Evolutionary conservation across 1,139 yeast species (phyloP).

Genomic region (Hyphopichia fennica): DNA sequence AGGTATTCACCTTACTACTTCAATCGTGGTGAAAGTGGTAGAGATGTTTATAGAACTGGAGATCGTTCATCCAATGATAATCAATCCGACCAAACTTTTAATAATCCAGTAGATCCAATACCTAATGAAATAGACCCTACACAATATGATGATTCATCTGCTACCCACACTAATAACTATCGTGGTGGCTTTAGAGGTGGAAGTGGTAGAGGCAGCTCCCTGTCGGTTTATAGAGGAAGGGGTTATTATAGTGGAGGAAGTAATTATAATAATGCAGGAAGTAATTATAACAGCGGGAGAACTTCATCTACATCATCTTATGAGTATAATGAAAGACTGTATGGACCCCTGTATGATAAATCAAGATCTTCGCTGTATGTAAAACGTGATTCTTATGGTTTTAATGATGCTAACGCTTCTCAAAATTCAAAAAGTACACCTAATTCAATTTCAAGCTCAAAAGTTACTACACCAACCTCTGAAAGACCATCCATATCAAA

Average conservation of each 20-base stretch:
- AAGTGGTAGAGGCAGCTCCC: constrained; percentile 10
- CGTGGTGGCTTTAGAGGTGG: constrained; percentile 10
- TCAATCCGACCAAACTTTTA: background rate
- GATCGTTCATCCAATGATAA: too few species aligned
- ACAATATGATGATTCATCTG: background rate
- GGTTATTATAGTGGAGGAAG: constrained; percentile 7
- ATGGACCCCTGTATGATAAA: background rate
- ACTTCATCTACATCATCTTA: background rate
- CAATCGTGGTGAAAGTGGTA: constrained; percentile 1
- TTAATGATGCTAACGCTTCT: background rate
- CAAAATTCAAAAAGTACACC: background rate
- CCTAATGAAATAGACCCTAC: background rate
- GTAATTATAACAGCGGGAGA: background rate
- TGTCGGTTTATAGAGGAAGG: constrained; percentile 4
- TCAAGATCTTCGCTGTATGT: background rate
- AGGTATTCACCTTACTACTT: constrained; percentile 1
- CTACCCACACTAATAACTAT: background rate
- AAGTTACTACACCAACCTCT: background rate
- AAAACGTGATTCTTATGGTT: background rate
- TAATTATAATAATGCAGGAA: constrained; percentile 3
- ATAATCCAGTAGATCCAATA: background rate
- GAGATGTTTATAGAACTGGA: constrained; percentile 1
- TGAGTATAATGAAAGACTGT: background rate
- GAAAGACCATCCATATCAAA: background rate
- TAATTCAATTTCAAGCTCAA: background rate